A percentile compares a stretch with the other conserved stretches of the same genome.
Conservation (phyloP, 768 basidiomycete genomes). For the Mycena amicta region DNA sequence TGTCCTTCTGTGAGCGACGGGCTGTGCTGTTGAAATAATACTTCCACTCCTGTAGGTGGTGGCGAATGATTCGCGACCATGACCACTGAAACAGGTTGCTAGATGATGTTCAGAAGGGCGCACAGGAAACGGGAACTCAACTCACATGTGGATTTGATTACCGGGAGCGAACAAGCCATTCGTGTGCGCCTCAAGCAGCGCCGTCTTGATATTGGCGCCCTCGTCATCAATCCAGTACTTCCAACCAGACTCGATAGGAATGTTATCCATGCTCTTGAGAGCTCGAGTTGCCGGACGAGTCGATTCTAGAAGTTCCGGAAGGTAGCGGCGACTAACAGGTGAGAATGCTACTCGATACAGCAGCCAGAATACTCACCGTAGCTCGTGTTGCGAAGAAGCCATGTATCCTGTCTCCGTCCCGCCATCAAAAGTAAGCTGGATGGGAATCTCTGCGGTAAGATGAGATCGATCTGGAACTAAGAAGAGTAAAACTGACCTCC, state of each 20-base stretch:
- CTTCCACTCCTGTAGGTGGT: slow-evolving; percentile 18
- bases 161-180: slow-evolving; percentile 12
- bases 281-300: slow-evolving; percentile 3
- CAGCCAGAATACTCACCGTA: background rate
- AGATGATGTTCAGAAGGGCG: background rate
- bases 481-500: background rate
- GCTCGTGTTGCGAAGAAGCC: background rate
- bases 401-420: background rate
- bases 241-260: slow-evolving; percentile 22
- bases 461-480: background rate
- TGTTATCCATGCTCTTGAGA: slow-evolving; percentile 23
- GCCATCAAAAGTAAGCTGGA: background rate
- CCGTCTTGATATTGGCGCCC: slow-evolving; percentile 19
- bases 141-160: slow-evolving; percentile 6
- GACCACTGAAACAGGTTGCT: slow-evolving; percentile 11
- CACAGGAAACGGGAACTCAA: background rate
- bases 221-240: slow-evolving; percentile 13
- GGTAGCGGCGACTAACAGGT: slow-evolving; percentile 16
- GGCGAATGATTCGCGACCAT: slow-evolving; percentile 15
- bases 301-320: no score
- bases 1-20: slow-evolving; percentile 21
- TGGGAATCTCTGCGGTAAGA: background rate
- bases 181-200: slow-evolving; percentile 7
- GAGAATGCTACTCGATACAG: background rate
- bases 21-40: slow-evolving; percentile 27